These are phyloP conservation scores for Liriodendron chinense DNA, from an alignment of 164 flowering plant genomes.

Conservation along the genomic window DNA sequence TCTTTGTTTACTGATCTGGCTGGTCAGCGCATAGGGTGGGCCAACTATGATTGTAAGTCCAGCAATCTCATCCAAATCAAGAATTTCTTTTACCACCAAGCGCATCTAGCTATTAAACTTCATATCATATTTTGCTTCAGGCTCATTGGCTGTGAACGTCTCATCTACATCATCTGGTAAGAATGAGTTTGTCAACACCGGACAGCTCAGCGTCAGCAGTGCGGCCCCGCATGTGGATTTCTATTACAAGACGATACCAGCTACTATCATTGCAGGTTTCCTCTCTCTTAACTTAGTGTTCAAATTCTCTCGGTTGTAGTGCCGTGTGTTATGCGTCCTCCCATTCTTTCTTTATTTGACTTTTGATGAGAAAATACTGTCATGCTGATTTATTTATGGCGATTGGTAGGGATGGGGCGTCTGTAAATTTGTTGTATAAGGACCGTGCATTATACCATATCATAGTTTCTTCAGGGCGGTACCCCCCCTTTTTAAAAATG, in stretches of 20 bases:
- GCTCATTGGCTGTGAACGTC: slow-evolving; percentile 64
- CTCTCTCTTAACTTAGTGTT: background rate
- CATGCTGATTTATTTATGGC: slow-evolving; percentile 7
- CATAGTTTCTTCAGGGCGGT: no score
- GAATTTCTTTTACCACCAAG: no score
- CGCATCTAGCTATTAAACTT: background rate
- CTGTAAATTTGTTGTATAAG: slow-evolving; percentile 3
- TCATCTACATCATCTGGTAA: slow-evolving; percentile 36
- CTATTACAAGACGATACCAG: background rate
- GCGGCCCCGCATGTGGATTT: slow-evolving; percentile 25
- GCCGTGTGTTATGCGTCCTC: background rate
- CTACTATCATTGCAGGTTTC: background rate
- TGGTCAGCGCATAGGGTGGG: slow-evolving; percentile 87
- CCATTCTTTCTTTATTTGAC: slow-evolving; percentile 22
- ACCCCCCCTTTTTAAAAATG: no score
- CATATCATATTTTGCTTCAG: slow-evolving; percentile 23
- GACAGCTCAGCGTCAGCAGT: slow-evolving; percentile 40
- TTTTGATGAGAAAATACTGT: slow-evolving; percentile 9
- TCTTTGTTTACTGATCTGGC: slow-evolving; percentile 85
- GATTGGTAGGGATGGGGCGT: background rate
- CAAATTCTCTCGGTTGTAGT: background rate
- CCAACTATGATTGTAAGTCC: slow-evolving; percentile 73
- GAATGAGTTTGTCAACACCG: slow-evolving; percentile 46
- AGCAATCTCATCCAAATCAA: background rate
- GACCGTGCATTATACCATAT: background rate